Conservation (phyloP, 202 grass and related monocot genomes). For the Brachypodium distachyon region DNA sequence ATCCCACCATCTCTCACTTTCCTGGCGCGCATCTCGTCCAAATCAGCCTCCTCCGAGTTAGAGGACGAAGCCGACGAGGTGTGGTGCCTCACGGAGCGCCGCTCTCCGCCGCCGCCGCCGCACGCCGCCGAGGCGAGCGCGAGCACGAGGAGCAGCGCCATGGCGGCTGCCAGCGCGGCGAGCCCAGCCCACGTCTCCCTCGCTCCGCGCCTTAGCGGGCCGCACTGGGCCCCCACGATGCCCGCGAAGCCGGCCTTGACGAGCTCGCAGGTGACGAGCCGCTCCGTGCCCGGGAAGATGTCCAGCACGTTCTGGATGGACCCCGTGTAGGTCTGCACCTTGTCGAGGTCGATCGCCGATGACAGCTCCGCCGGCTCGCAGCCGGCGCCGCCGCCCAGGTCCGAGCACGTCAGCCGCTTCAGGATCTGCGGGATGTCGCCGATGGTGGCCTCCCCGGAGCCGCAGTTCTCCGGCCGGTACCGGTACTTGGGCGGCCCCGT, state of each 20-base stretch:
- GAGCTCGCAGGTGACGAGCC: slow-evolving; percentile 59
- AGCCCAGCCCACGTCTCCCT: slow-evolving; percentile 43
- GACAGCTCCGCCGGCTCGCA: slow-evolving; percentile 47
- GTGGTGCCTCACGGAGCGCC: slow-evolving; percentile 45
- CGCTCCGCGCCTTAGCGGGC: slow-evolving; percentile 41
- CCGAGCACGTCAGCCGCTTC: slow-evolving; percentile 69
- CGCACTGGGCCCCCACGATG: slow-evolving; percentile 57
- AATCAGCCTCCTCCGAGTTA: slow-evolving; percentile 40
- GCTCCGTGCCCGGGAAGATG: slow-evolving; percentile 76
- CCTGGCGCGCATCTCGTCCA: slow-evolving; percentile 31
- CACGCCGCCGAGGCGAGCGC: slow-evolving; percentile 2
- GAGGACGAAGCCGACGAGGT: slow-evolving; percentile 46
- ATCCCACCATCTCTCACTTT: slow-evolving; percentile 25
- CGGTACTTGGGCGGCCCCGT: slow-evolving; percentile 55
- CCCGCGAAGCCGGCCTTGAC: slow-evolving; percentile 67
- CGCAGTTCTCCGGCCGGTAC: slow-evolving; percentile 76
- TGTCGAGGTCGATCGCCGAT: slow-evolving; percentile 64
- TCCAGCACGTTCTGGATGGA: slow-evolving; percentile 83
- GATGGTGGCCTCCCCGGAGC: slow-evolving; percentile 53
- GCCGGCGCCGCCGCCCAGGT: slow-evolving; percentile 24
- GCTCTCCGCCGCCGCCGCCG: slow-evolving; percentile 14
- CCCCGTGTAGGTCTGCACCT: slow-evolving; percentile 72
- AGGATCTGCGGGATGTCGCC: slow-evolving; percentile 84
- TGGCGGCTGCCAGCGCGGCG: slow-evolving; percentile 30
- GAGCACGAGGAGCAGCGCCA: slow-evolving; percentile 30